Evolutionary conservation across 805 yeast species (phyloP).

Genomic region (Ogataea pilisensis): DNA sequence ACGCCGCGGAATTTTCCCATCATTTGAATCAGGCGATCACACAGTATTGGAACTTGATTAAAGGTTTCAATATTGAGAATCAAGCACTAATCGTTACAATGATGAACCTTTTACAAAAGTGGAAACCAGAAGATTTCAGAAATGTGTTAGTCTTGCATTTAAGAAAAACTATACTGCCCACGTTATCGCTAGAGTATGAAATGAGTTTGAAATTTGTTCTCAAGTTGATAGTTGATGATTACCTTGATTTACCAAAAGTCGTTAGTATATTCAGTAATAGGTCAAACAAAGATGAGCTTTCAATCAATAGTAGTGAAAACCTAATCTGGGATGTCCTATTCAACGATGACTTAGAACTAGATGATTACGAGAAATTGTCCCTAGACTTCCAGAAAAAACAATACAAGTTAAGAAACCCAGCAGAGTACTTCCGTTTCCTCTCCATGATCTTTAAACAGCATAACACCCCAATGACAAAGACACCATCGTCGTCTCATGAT

Average conservation of each 20-base stretch:
- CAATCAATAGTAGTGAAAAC: slow-evolving; percentile 12
- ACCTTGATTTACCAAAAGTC: slow-evolving; percentile 32
- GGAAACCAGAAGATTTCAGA: slow-evolving; percentile 35
- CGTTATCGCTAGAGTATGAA: slow-evolving; percentile 32
- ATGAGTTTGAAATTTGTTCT: slow-evolving; percentile 33
- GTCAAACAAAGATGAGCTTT: slow-evolving; percentile 16
- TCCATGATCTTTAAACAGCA: slow-evolving; percentile 8
- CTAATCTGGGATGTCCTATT: slow-evolving; percentile 27
- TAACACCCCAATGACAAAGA: slow-evolving; percentile 4
- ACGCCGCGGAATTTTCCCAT: slow-evolving; percentile 30
- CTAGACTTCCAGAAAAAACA: slow-evolving; percentile 12
- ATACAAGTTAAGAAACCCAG: slow-evolving; percentile 13
- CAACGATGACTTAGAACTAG: slow-evolving; percentile 10
- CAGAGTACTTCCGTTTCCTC: slow-evolving; percentile 17
- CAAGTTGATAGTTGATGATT: slow-evolving; percentile 35
- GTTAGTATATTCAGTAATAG: slow-evolving; percentile 28
- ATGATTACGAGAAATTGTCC: slow-evolving; percentile 16
- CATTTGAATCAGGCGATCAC: slow-evolving; percentile 23
- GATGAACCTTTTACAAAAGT: slow-evolving; percentile 31
- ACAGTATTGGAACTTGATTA: slow-evolving; percentile 25
- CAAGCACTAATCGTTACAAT: slow-evolving; percentile 10
- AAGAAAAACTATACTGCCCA: slow-evolving; percentile 26
- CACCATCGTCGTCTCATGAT: slow-evolving; percentile 11
- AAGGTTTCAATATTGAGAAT: slow-evolving; percentile 15
- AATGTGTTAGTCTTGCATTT: slow-evolving; percentile 22